A percentile compares a stretch with the other conserved stretches of the same genome.
Conservation (phyloP, 2,329 filamentous ascomycete species). For the Orbilia javanica region DNA sequence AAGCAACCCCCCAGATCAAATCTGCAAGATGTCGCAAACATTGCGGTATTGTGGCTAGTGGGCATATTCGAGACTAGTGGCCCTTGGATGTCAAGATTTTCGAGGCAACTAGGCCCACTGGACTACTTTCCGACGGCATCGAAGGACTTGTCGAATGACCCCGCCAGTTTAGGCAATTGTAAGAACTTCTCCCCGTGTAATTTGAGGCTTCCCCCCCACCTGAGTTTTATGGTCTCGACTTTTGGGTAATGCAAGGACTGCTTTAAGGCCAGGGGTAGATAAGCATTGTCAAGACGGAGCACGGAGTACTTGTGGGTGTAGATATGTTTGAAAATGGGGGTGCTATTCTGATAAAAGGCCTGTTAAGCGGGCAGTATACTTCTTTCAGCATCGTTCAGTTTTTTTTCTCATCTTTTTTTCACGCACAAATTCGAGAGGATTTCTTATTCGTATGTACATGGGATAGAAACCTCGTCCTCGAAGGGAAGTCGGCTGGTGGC, state of each 20-base stretch:
- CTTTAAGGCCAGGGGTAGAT: constrained; percentile 11
- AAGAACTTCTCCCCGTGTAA: constrained; percentile 32
- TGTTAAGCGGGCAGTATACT: neutral
- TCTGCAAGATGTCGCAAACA: constrained; percentile 56
- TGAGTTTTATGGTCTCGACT: neutral
- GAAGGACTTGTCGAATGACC: constrained; percentile 33
- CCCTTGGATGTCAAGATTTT: neutral
- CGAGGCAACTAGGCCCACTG: constrained; percentile 20
- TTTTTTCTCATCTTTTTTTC: neutral
- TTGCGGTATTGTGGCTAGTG: constrained; percentile 56
- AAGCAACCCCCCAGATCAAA: neutral
- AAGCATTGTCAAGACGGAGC: constrained; percentile 2
- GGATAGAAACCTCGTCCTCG: too few relatives aligned
- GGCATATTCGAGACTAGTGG: neutral
- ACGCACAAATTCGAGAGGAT: neutral
- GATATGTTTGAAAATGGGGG: constrained; percentile 8
- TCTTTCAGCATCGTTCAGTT: neutral
- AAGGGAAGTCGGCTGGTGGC: constrained; percentile 25
- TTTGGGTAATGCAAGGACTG: neutral
- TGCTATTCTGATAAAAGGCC: constrained; percentile 15
- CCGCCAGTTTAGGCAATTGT: constrained; percentile 41
- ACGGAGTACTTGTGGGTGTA: too few relatives aligned
- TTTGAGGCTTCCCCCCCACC: constrained; percentile 17
- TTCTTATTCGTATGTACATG: too few relatives aligned
- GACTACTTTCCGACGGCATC: neutral